phyloP scores from a whole-genome alignment of 106 monocot species.

The Hemerocallis citrina region DNA sequence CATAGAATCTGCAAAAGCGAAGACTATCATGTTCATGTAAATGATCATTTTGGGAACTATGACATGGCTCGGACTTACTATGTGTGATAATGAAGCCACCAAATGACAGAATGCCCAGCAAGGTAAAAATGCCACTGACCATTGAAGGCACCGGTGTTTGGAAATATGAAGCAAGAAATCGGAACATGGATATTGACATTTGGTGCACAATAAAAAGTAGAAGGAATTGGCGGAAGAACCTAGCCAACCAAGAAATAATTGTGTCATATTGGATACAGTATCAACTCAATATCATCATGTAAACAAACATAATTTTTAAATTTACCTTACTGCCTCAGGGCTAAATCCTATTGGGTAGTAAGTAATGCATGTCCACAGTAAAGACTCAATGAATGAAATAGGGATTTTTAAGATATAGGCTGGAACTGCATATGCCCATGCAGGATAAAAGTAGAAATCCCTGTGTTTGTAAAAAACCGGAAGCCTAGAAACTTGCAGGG shows the following conservation, averaged over 20 bases:
- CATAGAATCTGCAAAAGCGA: slow-evolving; percentile 37
- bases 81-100: slow-evolving; percentile 68
- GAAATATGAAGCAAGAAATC: slow-evolving; percentile 44
- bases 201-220: slow-evolving; percentile 52
- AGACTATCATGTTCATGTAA: neutral
- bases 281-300: neutral
- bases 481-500: slow-evolving; percentile 56
- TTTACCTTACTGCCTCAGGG: slow-evolving; percentile 50
- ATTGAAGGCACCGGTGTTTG: slow-evolving; percentile 27
- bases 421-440: slow-evolving; percentile 82
- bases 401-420: slow-evolving; percentile 53
- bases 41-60: neutral
- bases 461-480: slow-evolving; percentile 82
- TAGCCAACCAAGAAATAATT: slow-evolving; percentile 1
- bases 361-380: slow-evolving; percentile 56
- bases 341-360: slow-evolving; percentile 75
- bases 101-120: slow-evolving; percentile 32
- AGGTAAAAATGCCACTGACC: slow-evolving; percentile 10
- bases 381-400: slow-evolving; percentile 58
- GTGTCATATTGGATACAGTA: too few species aligned
- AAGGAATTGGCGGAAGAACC: slow-evolving; percentile 70
- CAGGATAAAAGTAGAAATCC: slow-evolving; percentile 80
- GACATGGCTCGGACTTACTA: too few species aligned
- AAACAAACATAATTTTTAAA: too few species aligned
- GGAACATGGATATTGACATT: slow-evolving; percentile 53